phyloP scores from a whole-genome alignment of 106 monocot genomes.

The Allium fistulosum region DNA sequence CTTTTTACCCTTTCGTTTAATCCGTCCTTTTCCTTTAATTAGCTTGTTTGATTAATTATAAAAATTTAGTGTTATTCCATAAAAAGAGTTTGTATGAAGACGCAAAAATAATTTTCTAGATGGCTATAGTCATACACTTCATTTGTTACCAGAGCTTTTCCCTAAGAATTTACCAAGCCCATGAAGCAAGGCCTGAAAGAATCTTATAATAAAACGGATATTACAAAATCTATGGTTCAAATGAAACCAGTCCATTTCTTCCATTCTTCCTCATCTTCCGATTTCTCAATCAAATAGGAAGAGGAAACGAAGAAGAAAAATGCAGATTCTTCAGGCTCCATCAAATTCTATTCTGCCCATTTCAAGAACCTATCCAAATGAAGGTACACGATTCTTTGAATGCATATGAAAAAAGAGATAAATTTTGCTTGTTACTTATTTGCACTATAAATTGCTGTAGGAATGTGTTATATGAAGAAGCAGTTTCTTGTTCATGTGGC shows the following conservation, averaged over 20 bases:
- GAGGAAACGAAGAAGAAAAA: neutral
- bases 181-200: too few species aligned
- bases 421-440: neutral
- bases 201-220: neutral
- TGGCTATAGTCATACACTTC: too few species aligned
- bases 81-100: too few species aligned
- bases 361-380: neutral
- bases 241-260: neutral
- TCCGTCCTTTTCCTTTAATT: too few species aligned
- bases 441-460: neutral
- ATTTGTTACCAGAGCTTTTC: too few species aligned
- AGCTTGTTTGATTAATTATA: too few species aligned
- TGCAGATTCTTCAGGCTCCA: slow-evolving; percentile 17
- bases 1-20: too few species aligned
- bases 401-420: too few species aligned
- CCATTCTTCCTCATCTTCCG: neutral
- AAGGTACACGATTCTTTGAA: neutral
- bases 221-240: slow-evolving; percentile 8
- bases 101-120: too few species aligned
- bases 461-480: neutral
- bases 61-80: too few species aligned
- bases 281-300: neutral
- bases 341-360: neutral
- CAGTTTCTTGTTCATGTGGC: slow-evolving; percentile 3
- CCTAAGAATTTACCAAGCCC: too few species aligned